Conservation (phyloP, 2,329 filamentous ascomycete species). For the Rosellinia necatrix region DNA sequence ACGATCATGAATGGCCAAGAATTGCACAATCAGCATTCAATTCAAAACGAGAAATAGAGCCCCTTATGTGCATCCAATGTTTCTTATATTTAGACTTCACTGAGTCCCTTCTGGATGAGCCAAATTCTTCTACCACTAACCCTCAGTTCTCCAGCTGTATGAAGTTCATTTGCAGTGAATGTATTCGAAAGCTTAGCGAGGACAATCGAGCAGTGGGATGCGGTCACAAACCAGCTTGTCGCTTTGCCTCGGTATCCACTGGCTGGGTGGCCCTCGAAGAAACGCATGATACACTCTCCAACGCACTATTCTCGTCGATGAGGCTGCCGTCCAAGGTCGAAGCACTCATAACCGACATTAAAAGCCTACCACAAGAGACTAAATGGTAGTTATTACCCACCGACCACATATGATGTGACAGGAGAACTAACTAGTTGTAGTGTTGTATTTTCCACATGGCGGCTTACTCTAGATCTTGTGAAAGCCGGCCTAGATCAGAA, state of each 20-base stretch:
- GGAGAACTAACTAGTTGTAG: slow-evolving; percentile 36
- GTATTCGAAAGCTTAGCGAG: slow-evolving; percentile 23
- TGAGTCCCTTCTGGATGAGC: slow-evolving; percentile 32
- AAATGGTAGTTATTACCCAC: slow-evolving; percentile 1
- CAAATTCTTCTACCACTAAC: background rate
- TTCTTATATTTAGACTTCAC: slow-evolving; percentile 31
- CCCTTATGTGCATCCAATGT: slow-evolving; percentile 40
- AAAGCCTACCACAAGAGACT: background rate
- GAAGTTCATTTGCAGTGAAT: slow-evolving; percentile 41
- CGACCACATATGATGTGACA: background rate
- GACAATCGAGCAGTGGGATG: slow-evolving; percentile 23
- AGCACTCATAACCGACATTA: slow-evolving; percentile 2
- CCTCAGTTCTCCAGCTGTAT: slow-evolving; percentile 43
- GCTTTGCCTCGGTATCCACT: slow-evolving; percentile 33
- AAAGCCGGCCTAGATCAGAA: slow-evolving; percentile 45
- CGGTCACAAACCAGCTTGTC: slow-evolving; percentile 35
- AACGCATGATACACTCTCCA: background rate
- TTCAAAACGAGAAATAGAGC: slow-evolving; percentile 36
- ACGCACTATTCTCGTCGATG: background rate
- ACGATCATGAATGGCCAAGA: slow-evolving; percentile 28
- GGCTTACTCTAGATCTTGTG: slow-evolving; percentile 52
- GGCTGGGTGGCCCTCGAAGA: slow-evolving; percentile 34
- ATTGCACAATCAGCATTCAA: slow-evolving; percentile 45
- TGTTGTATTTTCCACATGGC: slow-evolving; percentile 59
- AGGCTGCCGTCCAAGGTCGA: slow-evolving; percentile 3